Evolutionary conservation across 2,329 filamentous ascomycete species (phyloP).

Genomic region (Apiospora pterosperma): DNA sequence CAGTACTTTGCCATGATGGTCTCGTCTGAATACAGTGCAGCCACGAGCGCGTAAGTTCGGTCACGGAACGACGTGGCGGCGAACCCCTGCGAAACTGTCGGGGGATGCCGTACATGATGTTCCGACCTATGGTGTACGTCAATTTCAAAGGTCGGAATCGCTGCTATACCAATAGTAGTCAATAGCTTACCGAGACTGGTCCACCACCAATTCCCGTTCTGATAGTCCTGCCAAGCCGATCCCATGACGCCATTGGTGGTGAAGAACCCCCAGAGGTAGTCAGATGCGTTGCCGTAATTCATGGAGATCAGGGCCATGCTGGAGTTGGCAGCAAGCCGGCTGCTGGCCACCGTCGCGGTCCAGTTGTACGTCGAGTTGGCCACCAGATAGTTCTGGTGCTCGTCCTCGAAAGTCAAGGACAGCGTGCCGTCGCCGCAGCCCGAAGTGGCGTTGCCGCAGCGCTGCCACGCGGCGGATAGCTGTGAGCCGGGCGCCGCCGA

Average conservation of each 20-base stretch:
- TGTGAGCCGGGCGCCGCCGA: conserved; percentile 3
- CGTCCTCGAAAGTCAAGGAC: conserved; percentile 5
- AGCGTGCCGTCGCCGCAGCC: background rate
- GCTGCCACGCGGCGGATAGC: conserved; percentile 5
- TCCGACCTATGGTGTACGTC: conserved; percentile 1
- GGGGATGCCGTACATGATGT: conserved; percentile 2
- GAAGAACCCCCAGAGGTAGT: conserved; percentile 10
- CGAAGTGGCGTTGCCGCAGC: background rate
- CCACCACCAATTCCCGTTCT: conserved; percentile 11
- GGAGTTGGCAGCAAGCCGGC: conserved; percentile 4
- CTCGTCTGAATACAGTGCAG: background rate
- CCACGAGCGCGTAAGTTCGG: conserved; percentile 3
- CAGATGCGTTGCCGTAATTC: background rate
- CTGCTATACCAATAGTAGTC: background rate
- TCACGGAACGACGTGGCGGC: conserved; percentile 3
- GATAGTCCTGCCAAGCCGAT: conserved; percentile 8
- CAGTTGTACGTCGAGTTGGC: conserved; percentile 9
- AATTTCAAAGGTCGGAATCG: background rate
- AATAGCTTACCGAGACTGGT: conserved; percentile 1
- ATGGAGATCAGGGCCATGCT: conserved; percentile 9
- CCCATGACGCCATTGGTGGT: conserved; percentile 6
- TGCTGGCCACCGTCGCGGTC: conserved; percentile 1
- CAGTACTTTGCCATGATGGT: conserved; percentile 5
- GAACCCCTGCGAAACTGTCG: background rate
- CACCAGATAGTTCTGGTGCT: conserved; percentile 8